Percentiles rank a stretch among this genome's conserved stretches.
phyloP scores from a whole-genome alignment of 805 yeast genomes.

The Wickerhamiella domercqiae region DNA sequence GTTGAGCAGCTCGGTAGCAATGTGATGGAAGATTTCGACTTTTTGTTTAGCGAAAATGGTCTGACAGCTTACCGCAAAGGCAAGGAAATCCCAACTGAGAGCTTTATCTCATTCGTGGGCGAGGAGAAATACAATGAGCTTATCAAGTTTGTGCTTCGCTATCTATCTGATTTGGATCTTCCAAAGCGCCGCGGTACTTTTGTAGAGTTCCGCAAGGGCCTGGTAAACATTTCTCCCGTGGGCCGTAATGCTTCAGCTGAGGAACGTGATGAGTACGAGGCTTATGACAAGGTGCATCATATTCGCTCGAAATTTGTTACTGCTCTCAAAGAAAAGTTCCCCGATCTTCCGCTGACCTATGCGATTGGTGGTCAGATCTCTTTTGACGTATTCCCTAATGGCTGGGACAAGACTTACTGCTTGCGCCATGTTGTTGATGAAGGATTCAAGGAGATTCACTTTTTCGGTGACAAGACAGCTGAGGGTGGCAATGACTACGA shows the following conservation, averaged over 20 bases:
- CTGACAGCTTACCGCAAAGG: conserved; percentile 93
- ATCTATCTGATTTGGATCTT: conserved; percentile 71
- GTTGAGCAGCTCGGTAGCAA: conserved; percentile 84
- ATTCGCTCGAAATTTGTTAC: conserved; percentile 73
- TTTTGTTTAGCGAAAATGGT: conserved; percentile 94
- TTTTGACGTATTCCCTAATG: conserved; percentile 98
- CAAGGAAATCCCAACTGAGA: conserved; percentile 75
- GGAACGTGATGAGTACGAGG: conserved; percentile 88
- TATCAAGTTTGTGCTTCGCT: conserved; percentile 68
- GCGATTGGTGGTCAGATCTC: conserved; percentile 99
- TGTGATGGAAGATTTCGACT: conserved; percentile 71
- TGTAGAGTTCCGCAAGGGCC: conserved; percentile 97
- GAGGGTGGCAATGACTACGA: conserved; percentile 97
- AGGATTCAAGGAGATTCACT: conserved; percentile 77
- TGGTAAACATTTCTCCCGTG: conserved; percentile 95
- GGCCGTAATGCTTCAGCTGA: conserved; percentile 95
- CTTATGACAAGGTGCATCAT: conserved; percentile 62
- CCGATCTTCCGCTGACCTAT: conserved; percentile 76
- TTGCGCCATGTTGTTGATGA: conserved; percentile 80
- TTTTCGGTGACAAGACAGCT: conserved; percentile 96
- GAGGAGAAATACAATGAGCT: conserved; percentile 84
- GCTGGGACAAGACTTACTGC: conserved; percentile 99
- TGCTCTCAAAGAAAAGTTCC: conserved; percentile 70
- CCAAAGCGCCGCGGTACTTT: conserved; percentile 99
- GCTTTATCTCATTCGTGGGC: conserved; percentile 92